phyloP scores from a whole-genome alignment of 176 grass and related monocot genomes.

The Triticum turgidum region DNA sequence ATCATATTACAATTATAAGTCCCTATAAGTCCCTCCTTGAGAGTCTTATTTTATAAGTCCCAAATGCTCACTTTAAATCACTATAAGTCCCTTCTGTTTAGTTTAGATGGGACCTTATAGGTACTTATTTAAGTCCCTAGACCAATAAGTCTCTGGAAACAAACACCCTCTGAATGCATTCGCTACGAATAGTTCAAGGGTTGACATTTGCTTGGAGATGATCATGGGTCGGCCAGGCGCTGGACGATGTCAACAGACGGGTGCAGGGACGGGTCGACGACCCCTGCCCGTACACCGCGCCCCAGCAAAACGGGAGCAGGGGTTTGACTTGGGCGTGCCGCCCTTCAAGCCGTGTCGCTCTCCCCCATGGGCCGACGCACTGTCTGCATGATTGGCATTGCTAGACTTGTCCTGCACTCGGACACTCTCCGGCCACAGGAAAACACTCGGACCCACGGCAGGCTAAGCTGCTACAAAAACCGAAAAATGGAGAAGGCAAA shows the following conservation, averaged over 20 bases:
- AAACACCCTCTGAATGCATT: neutral
- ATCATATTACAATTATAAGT: too few species aligned
- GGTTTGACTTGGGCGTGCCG: neutral
- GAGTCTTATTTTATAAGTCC: too few species aligned
- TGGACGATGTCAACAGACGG: slow-evolving; percentile 16
- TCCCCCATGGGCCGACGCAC: slow-evolving; percentile 15
- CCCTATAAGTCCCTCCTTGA: too few species aligned
- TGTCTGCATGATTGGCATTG: neutral
- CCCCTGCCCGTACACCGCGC: neutral
- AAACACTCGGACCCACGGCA: too few species aligned
- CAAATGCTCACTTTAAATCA: too few species aligned
- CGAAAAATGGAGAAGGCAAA: neutral
- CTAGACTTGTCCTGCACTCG: neutral
- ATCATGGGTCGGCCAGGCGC: slow-evolving; percentile 18
- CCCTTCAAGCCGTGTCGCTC: neutral
- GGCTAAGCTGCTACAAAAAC: neutral
- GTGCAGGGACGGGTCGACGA: slow-evolving; percentile 22
- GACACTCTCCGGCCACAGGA: too few species aligned
- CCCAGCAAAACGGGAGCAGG: neutral
- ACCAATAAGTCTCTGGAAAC: too few species aligned
- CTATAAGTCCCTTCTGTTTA: too few species aligned
- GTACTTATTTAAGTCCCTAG: too few species aligned
- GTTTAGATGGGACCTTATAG: too few species aligned
- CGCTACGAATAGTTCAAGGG: slow-evolving; percentile 29
- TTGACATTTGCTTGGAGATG: slow-evolving; percentile 21